Evolutionary conservation across 176 grass and related monocot genomes (phyloP).

Genomic region (Dactylis glomerata): DNA sequence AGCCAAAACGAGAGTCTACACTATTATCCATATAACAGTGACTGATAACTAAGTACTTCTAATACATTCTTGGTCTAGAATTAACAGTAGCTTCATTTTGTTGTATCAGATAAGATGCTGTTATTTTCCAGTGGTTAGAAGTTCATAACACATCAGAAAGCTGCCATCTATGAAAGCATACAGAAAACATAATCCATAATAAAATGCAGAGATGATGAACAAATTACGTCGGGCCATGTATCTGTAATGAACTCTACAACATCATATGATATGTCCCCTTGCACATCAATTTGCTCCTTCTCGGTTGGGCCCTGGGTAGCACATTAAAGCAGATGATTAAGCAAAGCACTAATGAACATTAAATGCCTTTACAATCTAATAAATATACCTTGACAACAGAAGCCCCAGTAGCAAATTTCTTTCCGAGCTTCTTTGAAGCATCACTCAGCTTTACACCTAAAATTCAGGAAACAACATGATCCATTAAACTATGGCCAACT

Average conservation of each 20-base stretch:
- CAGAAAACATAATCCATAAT: not conserved
- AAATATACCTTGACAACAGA: slow-evolving; percentile 90
- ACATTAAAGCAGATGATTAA: not conserved
- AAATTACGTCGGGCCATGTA: slow-evolving; percentile 92
- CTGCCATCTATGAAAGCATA: not conserved
- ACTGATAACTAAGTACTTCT: not conserved
- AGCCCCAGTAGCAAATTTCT: slow-evolving; percentile 98
- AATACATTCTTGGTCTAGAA: not conserved
- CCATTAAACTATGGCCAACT: not conserved
- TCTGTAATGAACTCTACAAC: slow-evolving; percentile 94
- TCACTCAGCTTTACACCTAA: slow-evolving; percentile 91
- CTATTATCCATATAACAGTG: not conserved
- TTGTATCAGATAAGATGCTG: not conserved
- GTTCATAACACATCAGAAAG: not conserved
- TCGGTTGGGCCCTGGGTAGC: slow-evolving; percentile 82
- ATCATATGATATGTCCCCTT: slow-evolving; percentile 99
- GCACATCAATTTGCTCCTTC: slow-evolving; percentile 99
- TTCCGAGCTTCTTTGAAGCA: slow-evolving; percentile 97
- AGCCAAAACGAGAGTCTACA: not conserved
- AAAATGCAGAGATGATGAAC: slow-evolving; percentile 21
- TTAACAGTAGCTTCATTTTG: slow-evolving; percentile 7
- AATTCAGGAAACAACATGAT: slow-evolving; percentile 9
- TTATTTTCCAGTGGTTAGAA: not conserved
- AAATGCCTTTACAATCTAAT: not conserved
- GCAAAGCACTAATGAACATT: not conserved